Evolutionary conservation across 257 asterid species (phyloP).

Genomic region (Mitragyna speciosa): DNA sequence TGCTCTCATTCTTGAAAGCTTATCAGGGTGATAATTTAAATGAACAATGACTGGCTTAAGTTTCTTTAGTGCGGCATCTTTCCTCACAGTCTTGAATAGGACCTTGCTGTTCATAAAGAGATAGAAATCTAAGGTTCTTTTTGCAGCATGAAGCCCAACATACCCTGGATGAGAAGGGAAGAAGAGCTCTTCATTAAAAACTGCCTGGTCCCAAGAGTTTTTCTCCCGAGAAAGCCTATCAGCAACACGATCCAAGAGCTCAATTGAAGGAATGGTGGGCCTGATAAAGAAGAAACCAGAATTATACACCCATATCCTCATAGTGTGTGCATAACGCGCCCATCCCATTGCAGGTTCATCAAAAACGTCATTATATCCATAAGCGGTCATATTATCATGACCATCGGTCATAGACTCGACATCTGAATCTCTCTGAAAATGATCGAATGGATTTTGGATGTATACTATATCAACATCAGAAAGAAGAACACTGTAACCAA

Average conservation of each 20-base stretch:
- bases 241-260: slow-evolving; percentile 80
- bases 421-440: slow-evolving; percentile 63
- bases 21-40: slow-evolving; percentile 77
- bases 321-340: slow-evolving; percentile 82
- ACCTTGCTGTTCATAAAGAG: slow-evolving; percentile 85
- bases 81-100: slow-evolving; percentile 72
- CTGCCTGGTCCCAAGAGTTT: slow-evolving; percentile 80
- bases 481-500: slow-evolving; percentile 72
- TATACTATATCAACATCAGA: slow-evolving; percentile 78
- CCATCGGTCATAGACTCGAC: slow-evolving; percentile 93
- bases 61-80: slow-evolving; percentile 55
- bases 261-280: slow-evolving; percentile 76
- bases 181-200: slow-evolving; percentile 73
- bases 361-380: slow-evolving; percentile 73
- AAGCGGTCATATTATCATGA: slow-evolving; percentile 71
- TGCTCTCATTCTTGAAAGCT: slow-evolving; percentile 70
- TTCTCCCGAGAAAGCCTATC: slow-evolving; percentile 50
- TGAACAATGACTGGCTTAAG: slow-evolving; percentile 75
- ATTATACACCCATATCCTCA: slow-evolving; percentile 87
- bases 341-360: slow-evolving; percentile 85
- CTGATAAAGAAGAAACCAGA: slow-evolving; percentile 81
- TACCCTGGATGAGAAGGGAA: slow-evolving; percentile 82
- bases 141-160: slow-evolving; percentile 71
- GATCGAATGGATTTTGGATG: slow-evolving; percentile 78
- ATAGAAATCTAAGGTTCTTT: slow-evolving; percentile 71